These are phyloP conservation scores for Pseudomonodictys pantanalensis DNA, from an alignment of 495 filamentous ascomycete genomes.

Conservation along the genomic window DNA sequence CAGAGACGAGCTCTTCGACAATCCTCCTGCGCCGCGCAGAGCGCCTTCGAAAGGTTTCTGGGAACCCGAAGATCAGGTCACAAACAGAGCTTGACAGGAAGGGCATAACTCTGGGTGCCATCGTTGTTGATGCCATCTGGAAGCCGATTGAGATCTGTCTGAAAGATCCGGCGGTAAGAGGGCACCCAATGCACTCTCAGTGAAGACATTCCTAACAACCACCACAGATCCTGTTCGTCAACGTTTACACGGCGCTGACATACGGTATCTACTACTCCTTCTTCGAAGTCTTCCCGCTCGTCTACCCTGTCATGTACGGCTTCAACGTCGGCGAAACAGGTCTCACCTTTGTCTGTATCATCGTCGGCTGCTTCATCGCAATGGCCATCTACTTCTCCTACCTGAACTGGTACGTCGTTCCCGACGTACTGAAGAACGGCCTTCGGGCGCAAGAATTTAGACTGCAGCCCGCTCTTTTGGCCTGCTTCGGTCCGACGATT, in stretches of 20 bases:
- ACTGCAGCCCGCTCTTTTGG: slow-evolving; percentile 52
- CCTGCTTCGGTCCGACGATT: slow-evolving; percentile 51
- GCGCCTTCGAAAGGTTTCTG: slow-evolving; percentile 47
- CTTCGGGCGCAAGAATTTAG: slow-evolving; percentile 49
- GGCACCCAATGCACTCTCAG: too few species aligned
- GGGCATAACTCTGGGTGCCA: slow-evolving; percentile 42
- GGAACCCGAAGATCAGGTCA: slow-evolving; percentile 31
- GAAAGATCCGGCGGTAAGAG: slow-evolving; percentile 59
- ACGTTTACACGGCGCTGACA: slow-evolving; percentile 58
- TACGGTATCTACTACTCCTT: slow-evolving; percentile 66
- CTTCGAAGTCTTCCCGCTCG: slow-evolving; percentile 68
- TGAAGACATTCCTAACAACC: too few species aligned
- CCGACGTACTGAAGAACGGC: slow-evolving; percentile 47
- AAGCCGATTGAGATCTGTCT: slow-evolving; percentile 60
- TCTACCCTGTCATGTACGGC: slow-evolving; percentile 57
- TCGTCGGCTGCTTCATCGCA: slow-evolving; percentile 54
- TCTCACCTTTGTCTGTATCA: slow-evolving; percentile 60
- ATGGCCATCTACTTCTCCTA: slow-evolving; percentile 51
- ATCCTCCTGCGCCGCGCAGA: slow-evolving; percentile 53
- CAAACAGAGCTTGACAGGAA: slow-evolving; percentile 37
- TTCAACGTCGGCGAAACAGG: slow-evolving; percentile 60
- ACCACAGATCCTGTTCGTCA: slow-evolving; percentile 58
- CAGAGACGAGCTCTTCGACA: slow-evolving; percentile 49
- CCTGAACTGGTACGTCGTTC: slow-evolving; percentile 49
- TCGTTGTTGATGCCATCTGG: slow-evolving; percentile 55